Evolutionary conservation across 192 early-diverging fungal genomes (phyloP).

Genomic region (Funneliformis geosporum): DNA sequence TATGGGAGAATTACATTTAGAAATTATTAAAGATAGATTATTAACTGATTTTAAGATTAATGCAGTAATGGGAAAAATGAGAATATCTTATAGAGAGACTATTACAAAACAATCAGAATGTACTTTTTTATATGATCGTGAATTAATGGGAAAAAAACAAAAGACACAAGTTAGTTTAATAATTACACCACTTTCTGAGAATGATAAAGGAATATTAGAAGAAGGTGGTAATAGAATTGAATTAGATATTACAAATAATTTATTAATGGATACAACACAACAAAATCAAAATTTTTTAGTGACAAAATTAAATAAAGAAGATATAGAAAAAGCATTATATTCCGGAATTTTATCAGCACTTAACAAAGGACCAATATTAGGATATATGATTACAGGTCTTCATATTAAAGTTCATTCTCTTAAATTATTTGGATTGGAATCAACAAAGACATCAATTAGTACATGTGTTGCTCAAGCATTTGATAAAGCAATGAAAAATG

Average conservation of each 20-base stretch:
- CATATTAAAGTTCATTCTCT: constrained; percentile 54
- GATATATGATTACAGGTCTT: constrained; percentile 72
- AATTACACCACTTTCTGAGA: constrained; percentile 53
- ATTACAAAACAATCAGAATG: constrained; percentile 38
- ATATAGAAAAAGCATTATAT: constrained; percentile 51
- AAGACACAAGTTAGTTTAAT: constrained; percentile 58
- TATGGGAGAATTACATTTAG: constrained; percentile 87
- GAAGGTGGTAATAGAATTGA: constrained; percentile 49
- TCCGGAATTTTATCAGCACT: constrained; percentile 71
- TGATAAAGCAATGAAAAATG: constrained; percentile 52
- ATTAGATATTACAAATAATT: constrained; percentile 33
- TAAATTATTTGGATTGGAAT: constrained; percentile 57
- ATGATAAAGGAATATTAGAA: constrained; percentile 33
- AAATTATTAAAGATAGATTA: constrained; percentile 83
- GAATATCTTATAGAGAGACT: constrained; percentile 87
- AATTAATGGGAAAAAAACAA: constrained; percentile 68
- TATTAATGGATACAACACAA: constrained; percentile 21
- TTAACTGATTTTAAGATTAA: constrained; percentile 76
- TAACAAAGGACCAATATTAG: constrained; percentile 74
- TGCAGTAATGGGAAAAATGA: constrained; percentile 80
- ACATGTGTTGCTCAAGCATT: constrained; percentile 66
- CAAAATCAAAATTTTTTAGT: constrained; percentile 26
- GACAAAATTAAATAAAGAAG: constrained; percentile 24
- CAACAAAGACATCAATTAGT: constrained; percentile 61
- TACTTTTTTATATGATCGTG: constrained; percentile 61